phyloP scores from a whole-genome alignment of 2,329 filamentous ascomycete genomes.

The Colletotrichum sp. region DNA sequence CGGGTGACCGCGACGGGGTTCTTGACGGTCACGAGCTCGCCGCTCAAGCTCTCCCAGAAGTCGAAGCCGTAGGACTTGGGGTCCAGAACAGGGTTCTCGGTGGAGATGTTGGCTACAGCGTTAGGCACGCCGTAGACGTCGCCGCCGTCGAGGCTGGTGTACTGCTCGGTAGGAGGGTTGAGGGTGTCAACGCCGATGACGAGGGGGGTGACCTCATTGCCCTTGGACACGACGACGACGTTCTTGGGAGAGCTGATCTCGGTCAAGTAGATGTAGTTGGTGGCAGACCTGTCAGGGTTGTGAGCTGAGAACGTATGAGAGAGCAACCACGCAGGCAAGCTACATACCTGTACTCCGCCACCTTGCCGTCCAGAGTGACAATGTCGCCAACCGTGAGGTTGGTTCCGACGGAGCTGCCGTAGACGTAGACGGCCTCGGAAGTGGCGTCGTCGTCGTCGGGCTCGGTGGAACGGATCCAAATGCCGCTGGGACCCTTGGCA shows the following conservation, averaged over 20 bases:
- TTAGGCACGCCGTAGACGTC: slow-evolving; percentile 71
- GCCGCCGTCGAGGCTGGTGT: slow-evolving; percentile 66
- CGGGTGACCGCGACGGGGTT: slow-evolving; percentile 61
- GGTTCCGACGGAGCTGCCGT: slow-evolving; percentile 52
- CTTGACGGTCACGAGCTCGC: slow-evolving; percentile 70
- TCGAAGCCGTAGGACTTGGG: slow-evolving; percentile 70
- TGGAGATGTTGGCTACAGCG: slow-evolving; percentile 61
- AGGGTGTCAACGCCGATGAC: slow-evolving; percentile 64
- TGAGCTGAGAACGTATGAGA: neutral
- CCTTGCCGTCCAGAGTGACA: slow-evolving; percentile 63
- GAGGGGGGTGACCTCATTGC: slow-evolving; percentile 59
- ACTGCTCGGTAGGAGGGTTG: slow-evolving; percentile 65
- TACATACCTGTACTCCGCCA: slow-evolving; percentile 60
- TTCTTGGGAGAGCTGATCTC: slow-evolving; percentile 64
- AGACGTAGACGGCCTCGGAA: slow-evolving; percentile 72
- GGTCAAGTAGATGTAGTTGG: slow-evolving; percentile 66
- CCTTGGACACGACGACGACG: slow-evolving; percentile 56
- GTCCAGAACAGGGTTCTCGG: slow-evolving; percentile 63
- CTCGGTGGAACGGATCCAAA: slow-evolving; percentile 67
- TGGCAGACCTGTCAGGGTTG: slow-evolving; percentile 46
- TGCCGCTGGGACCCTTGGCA: slow-evolving; percentile 64
- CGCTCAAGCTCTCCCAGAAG: slow-evolving; percentile 74
- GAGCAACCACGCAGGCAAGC: neutral
- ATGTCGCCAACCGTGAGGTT: slow-evolving; percentile 67
- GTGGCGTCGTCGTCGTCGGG: slow-evolving; percentile 61